Evolutionary conservation across 2,329 filamentous ascomycete species (phyloP).

Genomic region (Neonectria magnoliae): DNA sequence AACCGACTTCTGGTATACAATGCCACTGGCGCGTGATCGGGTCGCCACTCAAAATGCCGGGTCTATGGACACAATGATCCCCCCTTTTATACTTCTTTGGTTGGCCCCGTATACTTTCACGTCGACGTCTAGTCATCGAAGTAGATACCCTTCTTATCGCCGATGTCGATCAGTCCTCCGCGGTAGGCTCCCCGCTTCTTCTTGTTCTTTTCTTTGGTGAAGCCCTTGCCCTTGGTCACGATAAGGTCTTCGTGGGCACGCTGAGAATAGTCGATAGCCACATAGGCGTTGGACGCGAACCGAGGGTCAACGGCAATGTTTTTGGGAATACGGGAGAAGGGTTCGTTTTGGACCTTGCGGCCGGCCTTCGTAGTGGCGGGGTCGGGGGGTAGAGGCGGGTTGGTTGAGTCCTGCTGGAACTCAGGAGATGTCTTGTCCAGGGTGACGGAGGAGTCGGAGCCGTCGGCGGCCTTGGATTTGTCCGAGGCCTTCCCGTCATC

Average conservation of each 20-base stretch:
- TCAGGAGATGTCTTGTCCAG: conserved; percentile 60
- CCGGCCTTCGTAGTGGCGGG: conserved; percentile 49
- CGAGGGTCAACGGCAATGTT: conserved; percentile 73
- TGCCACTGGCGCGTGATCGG: conserved; percentile 16
- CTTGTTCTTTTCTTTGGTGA: conserved; percentile 99
- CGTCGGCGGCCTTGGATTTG: conserved; percentile 36
- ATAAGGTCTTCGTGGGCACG: conserved; percentile 88
- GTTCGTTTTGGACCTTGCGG: conserved; percentile 68
- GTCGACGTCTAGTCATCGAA: conserved; percentile 78
- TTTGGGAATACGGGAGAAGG: conserved; percentile 80
- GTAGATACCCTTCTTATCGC: conserved; percentile 86
- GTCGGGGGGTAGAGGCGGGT: conserved; percentile 65
- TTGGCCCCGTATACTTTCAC: neutral
- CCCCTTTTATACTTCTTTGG: conserved; percentile 1
- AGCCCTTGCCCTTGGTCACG: conserved; percentile 93
- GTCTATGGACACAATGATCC: conserved; percentile 16
- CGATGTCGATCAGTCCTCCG: conserved; percentile 87
- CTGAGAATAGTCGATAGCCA: conserved; percentile 87
- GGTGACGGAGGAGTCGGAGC: conserved; percentile 59
- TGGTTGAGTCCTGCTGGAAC: conserved; percentile 45
- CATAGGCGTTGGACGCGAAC: conserved; percentile 82
- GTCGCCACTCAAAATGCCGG: conserved; percentile 18
- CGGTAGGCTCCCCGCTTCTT: conserved; percentile 92
- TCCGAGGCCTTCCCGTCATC: conserved; percentile 40
- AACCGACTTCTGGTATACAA: conserved; percentile 15